Evolutionary conservation across 2,329 filamentous ascomycete species (phyloP), one percentile per base, ranked within the genome.

Genomic region (Endoconidiophora polonica): DNA sequence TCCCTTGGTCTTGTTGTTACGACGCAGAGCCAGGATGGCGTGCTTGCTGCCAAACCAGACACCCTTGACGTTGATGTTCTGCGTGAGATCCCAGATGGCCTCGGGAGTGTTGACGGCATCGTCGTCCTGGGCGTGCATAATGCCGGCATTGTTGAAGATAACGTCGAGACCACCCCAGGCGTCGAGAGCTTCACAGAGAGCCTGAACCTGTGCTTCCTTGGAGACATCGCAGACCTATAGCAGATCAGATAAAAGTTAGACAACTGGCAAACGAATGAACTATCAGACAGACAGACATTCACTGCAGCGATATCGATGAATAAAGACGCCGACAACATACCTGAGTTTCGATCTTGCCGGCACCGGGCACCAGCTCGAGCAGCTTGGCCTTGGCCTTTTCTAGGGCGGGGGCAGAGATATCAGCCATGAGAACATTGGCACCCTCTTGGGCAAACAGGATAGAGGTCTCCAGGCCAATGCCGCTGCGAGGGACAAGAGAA

Each of bases 41-140:
- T 94, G 86, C 73, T 94, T 95, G 74, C 79, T 82, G 54, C 88
- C 88, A 64, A 78, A 95, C 88, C 88, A 94, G n/a, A 95, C 88
- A 41, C 88, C 88, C 76, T 95, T 95, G 65, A 94, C 88, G 66
- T 95, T 95, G 71, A 94, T 93, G 63, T 78, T 80, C 55, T 94
- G 86, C 3, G 88, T 95, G 57, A 94, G 69, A 60, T 95, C 86
- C 88, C 88, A 95, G 69, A 95, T 88, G 59, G 77, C 79, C 69
- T 94, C 86, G 46, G 85, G 80, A 1, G 87, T 94, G 63, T 82
- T 76, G 62, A 93, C 70, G 45, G 88, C 86, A 64, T 86, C 81
- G 60, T 76, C 80, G 63, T 87, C 83, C 52, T 82, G 72, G 44
- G 78, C 80, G 68, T 94, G 88, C 88, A 95, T 95, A 65, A 95